A percentile compares a stretch with the other conserved stretches of the same genome.
phyloP scores from a whole-genome alignment of 2,329 filamentous ascomycete species.

The Aspergillus sp. region DNA sequence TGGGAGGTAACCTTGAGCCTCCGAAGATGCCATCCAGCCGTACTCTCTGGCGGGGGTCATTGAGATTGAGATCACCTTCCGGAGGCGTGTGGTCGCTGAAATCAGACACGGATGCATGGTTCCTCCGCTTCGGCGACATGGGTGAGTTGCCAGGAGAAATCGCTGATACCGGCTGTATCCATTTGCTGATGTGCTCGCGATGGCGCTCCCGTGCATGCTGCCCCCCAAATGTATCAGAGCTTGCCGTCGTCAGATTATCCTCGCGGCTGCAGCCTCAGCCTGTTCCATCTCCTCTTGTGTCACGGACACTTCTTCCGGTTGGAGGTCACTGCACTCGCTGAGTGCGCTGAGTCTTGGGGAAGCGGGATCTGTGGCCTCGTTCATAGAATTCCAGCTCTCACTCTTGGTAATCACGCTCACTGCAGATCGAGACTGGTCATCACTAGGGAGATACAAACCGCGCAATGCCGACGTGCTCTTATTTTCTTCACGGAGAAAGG shows the following conservation, averaged over 20 bases:
- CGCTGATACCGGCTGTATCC: constrained; percentile 22
- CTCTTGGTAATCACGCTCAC: constrained; percentile 25
- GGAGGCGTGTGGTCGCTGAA: too few relatives aligned
- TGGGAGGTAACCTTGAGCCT: constrained; percentile 30
- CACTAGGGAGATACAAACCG: constrained; percentile 29
- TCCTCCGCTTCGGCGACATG: too few relatives aligned
- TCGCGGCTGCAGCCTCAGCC: constrained; percentile 15
- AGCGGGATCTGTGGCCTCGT: constrained; percentile 24
- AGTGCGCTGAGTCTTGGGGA: constrained; percentile 37
- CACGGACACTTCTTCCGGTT: constrained; percentile 21
- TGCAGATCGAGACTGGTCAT: constrained; percentile 19
- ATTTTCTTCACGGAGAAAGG: constrained; percentile 31
- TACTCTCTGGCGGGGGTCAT: constrained; percentile 19
- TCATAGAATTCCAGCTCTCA: constrained; percentile 30
- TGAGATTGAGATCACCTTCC: constrained; percentile 1
- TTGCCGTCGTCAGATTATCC: constrained; percentile 5
- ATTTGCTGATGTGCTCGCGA: constrained; percentile 22
- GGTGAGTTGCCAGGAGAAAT: neutral
- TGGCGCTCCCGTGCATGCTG: constrained; percentile 12
- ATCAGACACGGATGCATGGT: too few relatives aligned
- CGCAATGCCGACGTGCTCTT: constrained; percentile 30
- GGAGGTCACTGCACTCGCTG: constrained; percentile 39
- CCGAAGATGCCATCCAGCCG: constrained; percentile 27
- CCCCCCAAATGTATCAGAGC: constrained; percentile 10
- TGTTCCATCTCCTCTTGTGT: constrained; percentile 16